These are phyloP conservation scores for Ophiocordyceps camponoti-rufipedis DNA, from an alignment of 2,329 filamentous ascomycete species.

Conservation along the genomic window DNA sequence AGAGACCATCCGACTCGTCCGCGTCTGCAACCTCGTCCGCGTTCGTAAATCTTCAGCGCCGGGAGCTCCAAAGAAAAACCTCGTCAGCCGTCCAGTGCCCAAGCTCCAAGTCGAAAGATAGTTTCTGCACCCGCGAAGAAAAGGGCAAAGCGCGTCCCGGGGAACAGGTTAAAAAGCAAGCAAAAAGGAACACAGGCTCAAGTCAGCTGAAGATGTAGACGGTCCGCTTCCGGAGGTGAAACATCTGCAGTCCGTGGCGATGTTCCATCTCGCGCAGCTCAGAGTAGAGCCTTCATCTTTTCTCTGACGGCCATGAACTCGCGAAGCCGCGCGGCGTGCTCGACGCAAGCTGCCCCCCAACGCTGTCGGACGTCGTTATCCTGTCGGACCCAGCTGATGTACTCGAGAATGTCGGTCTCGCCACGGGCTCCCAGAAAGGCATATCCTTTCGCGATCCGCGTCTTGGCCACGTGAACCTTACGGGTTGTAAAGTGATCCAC, in stretches of 20 bases:
- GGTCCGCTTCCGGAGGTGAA: no score
- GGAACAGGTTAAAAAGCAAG: no score
- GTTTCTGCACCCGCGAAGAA: no score
- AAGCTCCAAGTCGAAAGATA: no score
- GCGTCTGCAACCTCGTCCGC: no score
- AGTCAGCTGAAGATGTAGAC: no score
- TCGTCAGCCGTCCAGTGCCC: no score
- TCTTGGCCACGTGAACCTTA: conserved; percentile 21
- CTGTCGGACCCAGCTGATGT: conserved; percentile 41
- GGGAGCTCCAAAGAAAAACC: no score
- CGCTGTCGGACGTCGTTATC: conserved; percentile 43
- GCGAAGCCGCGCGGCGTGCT: conserved; percentile 39
- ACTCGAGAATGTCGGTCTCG: conserved; percentile 33
- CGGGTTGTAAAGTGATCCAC: conserved; percentile 36
- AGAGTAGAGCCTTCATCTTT: conserved; percentile 17
- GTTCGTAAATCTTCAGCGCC: no score
- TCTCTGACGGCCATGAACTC: conserved; percentile 34
- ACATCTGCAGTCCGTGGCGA: background rate
- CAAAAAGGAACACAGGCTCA: no score
- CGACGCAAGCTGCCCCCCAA: conserved; percentile 40
- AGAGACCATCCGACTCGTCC: no score
- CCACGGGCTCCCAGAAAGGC: conserved; percentile 24
- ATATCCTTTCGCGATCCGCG: conserved; percentile 22
- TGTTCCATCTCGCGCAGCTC: background rate
- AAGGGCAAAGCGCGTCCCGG: no score